Base-by-base conservation (phyloP, 2,329 filamentous ascomycete species). In the Sphaerulina musiva region DNA sequence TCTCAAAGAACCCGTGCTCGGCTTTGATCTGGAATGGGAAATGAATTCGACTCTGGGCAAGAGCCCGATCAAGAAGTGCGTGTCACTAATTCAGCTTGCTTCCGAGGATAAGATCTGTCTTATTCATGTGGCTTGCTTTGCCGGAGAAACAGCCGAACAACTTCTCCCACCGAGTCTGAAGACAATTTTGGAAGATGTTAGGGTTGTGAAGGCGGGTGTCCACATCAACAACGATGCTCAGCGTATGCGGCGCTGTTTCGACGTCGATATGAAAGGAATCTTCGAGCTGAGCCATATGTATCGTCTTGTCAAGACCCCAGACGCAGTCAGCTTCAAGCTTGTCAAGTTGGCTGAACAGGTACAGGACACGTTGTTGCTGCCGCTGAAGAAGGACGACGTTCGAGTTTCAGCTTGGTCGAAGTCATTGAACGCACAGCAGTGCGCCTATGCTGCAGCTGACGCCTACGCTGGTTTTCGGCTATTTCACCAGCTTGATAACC, bases 1-100 rank as follows among this genome's bases (percentile, higher is more conserved):
- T 62, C 66, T 83, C 39, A 61, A 78, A 26, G 82, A 93, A 64
- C 76, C 81, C 39, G 71, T 95, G 2, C 68, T 96, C n/a, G 91
- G 91, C 0, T 89, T 96, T 57, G 91, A 96, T 65, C 78, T 96
- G 58, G 92, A 96, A 73, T 96, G 92, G 91, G 77, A 82, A 49
- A 62, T 60, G 38, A 57, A 78, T 5, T 76, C 81, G 0, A 73
- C 66, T 5, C 17, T 42, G 7, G 23, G 46, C 38, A 75, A 68
- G 17, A 63, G 59, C 6, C 42, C 50, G 7, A 36, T 57, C 26
- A 68, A 76, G 40, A 60, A 51, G 48, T 89, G 90, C 57, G 80
- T 95, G 6, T 91, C 87, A 0, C 71, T 96, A 38, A 85, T 96
- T 42, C 92, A 96, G 69, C 70, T 96, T 20, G 89, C 91, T 1